phyloP scores from a whole-genome alignment of 1,284 basidiomycete genomes.

The Leccinum pallidistipes region DNA sequence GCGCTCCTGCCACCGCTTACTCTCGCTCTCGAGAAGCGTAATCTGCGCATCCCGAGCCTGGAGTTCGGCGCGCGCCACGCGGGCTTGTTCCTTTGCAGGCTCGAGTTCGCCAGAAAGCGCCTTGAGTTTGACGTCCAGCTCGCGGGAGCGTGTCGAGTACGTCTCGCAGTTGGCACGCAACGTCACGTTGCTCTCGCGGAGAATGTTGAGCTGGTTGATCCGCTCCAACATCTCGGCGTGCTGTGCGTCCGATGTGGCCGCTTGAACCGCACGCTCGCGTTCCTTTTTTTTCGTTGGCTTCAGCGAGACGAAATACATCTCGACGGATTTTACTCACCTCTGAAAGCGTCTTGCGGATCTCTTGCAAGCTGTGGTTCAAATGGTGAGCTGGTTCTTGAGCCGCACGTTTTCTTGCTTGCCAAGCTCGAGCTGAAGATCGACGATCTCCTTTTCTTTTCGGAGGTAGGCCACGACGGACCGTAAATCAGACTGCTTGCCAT shows the following conservation, averaged over 20 bases:
- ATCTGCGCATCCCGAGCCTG: constrained; percentile 72
- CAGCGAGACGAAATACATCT: not conserved
- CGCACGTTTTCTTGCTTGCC: constrained; percentile 83
- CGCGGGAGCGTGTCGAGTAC: constrained; percentile 62
- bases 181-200: constrained; percentile 87
- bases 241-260: constrained; percentile 72
- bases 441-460: constrained; percentile 88
- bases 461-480: constrained; percentile 82
- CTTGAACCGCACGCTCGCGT: constrained; percentile 71
- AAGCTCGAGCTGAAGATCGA: constrained; percentile 84
- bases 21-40: constrained; percentile 75
- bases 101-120: constrained; percentile 64
- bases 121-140: constrained; percentile 66
- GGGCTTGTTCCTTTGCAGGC: constrained; percentile 74
- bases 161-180: constrained; percentile 76
- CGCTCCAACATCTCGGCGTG: constrained; percentile 85
- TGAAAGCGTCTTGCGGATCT: constrained; percentile 63
- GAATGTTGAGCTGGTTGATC: constrained; percentile 84
- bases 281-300: constrained; percentile 48
- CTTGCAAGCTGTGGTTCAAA: constrained; percentile 67
- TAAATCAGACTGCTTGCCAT: constrained; percentile 68
- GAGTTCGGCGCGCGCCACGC: constrained; percentile 70
- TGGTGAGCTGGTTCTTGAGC: constrained; percentile 77
- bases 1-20: constrained; percentile 82
- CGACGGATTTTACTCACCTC: constrained; percentile 44